Conservation (phyloP, 2,329 filamentous ascomycete genomes). For the Elsinoe fawcettii region DNA sequence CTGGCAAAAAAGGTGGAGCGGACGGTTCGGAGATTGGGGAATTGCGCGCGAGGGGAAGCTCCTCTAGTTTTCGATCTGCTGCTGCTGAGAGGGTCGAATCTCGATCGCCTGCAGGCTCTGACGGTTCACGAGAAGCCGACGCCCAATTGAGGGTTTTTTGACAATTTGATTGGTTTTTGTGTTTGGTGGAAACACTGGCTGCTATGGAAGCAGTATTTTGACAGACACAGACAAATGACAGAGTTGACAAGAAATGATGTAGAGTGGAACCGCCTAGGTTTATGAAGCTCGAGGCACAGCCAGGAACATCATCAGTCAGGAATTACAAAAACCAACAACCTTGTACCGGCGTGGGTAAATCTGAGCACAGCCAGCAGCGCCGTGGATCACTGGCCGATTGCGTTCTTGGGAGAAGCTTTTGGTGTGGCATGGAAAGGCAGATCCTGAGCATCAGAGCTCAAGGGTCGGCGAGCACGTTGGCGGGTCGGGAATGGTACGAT, state of each 20-base stretch:
- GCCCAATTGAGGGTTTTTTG: constrained; percentile 4
- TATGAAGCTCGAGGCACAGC: constrained; percentile 2
- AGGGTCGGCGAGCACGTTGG: constrained; percentile 5
- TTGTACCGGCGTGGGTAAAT: constrained; percentile 3
- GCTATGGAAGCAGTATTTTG: background rate
- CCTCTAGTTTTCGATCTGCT: constrained; percentile 7
- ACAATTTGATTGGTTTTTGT: background rate
- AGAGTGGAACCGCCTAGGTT: background rate
- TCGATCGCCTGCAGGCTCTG: constrained; percentile 11
- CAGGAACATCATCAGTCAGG: constrained; percentile 7
- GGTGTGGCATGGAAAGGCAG: constrained; percentile 4
- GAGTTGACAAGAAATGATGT: background rate
- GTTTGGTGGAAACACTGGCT: background rate
- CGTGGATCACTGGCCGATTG: constrained; percentile 12
- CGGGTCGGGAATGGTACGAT: constrained; percentile 6
- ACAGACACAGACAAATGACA: background rate
- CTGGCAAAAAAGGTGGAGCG: constrained; percentile 6
- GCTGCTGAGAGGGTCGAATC: constrained; percentile 1
- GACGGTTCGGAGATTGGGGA: constrained; percentile 14
- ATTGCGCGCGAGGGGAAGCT: constrained; percentile 5
- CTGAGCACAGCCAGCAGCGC: constrained; percentile 2
- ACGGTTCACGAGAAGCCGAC: background rate
- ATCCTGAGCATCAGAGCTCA: constrained; percentile 1
- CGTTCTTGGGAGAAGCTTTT: constrained; percentile 11
- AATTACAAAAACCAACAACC: constrained; percentile 8